Evolutionary conservation across 1,284 basidiomycete species (phyloP).

Genomic region (Pascua guehoae): DNA sequence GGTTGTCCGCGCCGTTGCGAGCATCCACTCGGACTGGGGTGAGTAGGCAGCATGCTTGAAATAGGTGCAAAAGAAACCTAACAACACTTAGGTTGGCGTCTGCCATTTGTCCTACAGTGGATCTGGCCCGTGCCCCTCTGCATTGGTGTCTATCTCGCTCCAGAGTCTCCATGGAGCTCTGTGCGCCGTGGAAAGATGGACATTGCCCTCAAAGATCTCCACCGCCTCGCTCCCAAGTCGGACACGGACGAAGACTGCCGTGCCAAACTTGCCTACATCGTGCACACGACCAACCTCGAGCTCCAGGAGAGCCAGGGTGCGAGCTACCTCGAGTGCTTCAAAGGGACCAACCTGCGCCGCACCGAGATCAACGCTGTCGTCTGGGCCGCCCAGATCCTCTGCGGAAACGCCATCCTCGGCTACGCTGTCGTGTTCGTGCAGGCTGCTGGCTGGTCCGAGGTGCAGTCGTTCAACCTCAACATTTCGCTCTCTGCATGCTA

Average conservation of each 20-base stretch:
- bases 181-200: constrained; percentile 33
- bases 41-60: constrained; percentile 1
- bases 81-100: constrained; percentile 15
- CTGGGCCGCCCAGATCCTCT: constrained; percentile 17
- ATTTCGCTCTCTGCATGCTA: constrained; percentile 45
- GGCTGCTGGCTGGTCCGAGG: constrained; percentile 45
- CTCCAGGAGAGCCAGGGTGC: constrained; percentile 22
- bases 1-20: constrained; percentile 45
- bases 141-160: constrained; percentile 32
- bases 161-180: constrained; percentile 39
- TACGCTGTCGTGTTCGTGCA: constrained; percentile 41
- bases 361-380: constrained; percentile 46
- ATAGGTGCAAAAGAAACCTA: background rate
- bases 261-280: constrained; percentile 29
- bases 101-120: constrained; percentile 42
- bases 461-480: constrained; percentile 46
- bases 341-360: constrained; percentile 45
- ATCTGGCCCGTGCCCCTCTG: constrained; percentile 41
- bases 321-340: constrained; percentile 31
- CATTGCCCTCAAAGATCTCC: constrained; percentile 9
- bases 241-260: constrained; percentile 22
- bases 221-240: constrained; percentile 13
- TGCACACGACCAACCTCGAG: constrained; percentile 38
- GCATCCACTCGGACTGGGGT: constrained; percentile 39
- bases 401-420: constrained; percentile 25